These are phyloP conservation scores for Hypocreales sp. DNA, from an alignment of 2,329 filamentous ascomycete genomes.

Conservation along the genomic window DNA sequence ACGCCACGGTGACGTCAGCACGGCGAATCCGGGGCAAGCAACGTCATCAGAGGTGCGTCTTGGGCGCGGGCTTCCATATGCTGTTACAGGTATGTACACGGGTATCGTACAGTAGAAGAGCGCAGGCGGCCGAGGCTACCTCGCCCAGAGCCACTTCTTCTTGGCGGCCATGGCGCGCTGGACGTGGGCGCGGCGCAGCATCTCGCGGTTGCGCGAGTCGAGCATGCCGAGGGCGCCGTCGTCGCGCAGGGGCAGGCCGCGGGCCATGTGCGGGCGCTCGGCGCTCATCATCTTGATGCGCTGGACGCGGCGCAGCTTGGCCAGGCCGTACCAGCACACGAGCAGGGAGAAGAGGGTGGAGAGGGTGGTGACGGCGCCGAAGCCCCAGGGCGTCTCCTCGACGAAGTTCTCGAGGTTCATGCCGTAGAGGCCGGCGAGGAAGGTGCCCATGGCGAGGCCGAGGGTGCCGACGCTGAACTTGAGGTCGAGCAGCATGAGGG, in stretches of 20 bases:
- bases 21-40: too few relatives aligned
- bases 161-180: conserved; percentile 24
- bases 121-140: too few relatives aligned
- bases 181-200: conserved; percentile 34
- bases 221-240: conserved; percentile 34
- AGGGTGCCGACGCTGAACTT: conserved; percentile 94
- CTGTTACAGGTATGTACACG: too few relatives aligned
- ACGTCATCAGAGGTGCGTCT: too few relatives aligned
- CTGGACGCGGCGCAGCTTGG: conserved; percentile 73
- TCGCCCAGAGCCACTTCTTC: conserved; percentile 14
- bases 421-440: conserved; percentile 95
- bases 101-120: too few relatives aligned
- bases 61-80: too few relatives aligned
- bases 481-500: conserved; percentile 91
- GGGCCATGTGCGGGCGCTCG: conserved; percentile 22
- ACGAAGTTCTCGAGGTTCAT: conserved; percentile 99
- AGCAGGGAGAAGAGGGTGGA: conserved; percentile 60
- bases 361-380: conserved; percentile 55
- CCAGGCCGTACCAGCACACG: conserved; percentile 71
- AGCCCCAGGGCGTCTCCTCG: conserved; percentile 82
- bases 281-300: conserved; percentile 64
- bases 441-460: conserved; percentile 86
- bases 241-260: conserved; percentile 26
- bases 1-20: too few relatives aligned
- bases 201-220: conserved; percentile 38